These are phyloP conservation scores for Tulasnella sp. DNA, from an alignment of 768 basidiomycete species.

Conservation along the genomic window DNA sequence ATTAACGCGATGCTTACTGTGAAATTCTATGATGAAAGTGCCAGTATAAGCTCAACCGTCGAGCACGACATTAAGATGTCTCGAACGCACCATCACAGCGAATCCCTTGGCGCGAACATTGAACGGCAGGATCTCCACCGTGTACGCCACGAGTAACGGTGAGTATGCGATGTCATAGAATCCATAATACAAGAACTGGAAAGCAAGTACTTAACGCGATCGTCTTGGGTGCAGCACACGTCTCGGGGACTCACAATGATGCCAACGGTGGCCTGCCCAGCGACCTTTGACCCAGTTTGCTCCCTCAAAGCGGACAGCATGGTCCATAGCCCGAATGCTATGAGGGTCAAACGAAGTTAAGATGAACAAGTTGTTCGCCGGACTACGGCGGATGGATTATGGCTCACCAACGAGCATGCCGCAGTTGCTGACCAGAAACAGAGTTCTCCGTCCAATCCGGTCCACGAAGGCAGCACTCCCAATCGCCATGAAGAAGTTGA, in stretches of 20 bases:
- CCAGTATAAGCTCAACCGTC: neutral
- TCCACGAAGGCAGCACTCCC: conserved; percentile 54
- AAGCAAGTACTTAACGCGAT: neutral
- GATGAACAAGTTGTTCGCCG: neutral
- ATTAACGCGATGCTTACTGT: conserved; percentile 54
- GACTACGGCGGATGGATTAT: neutral
- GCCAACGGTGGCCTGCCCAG: conserved; percentile 26
- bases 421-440: conserved; percentile 57
- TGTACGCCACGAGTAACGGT: conserved; percentile 45
- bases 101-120: conserved; percentile 72
- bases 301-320: conserved; percentile 34
- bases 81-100: conserved; percentile 49
- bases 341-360: neutral
- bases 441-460: conserved; percentile 52
- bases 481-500: conserved; percentile 50
- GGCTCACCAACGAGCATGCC: conserved; percentile 46
- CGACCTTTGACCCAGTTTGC: conserved; percentile 23
- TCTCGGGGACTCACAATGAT: neutral
- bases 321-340: conserved; percentile 51
- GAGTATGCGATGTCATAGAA: conserved; percentile 63
- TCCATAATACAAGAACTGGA: conserved; percentile 15
- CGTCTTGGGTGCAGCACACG: neutral
- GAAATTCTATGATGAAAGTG: conserved; percentile 30
- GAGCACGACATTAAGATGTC: neutral
- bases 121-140: conserved; percentile 72